These are phyloP conservation scores for Tirmania nivea DNA, from an alignment of 495 filamentous ascomycete species.

Conservation along the genomic window DNA sequence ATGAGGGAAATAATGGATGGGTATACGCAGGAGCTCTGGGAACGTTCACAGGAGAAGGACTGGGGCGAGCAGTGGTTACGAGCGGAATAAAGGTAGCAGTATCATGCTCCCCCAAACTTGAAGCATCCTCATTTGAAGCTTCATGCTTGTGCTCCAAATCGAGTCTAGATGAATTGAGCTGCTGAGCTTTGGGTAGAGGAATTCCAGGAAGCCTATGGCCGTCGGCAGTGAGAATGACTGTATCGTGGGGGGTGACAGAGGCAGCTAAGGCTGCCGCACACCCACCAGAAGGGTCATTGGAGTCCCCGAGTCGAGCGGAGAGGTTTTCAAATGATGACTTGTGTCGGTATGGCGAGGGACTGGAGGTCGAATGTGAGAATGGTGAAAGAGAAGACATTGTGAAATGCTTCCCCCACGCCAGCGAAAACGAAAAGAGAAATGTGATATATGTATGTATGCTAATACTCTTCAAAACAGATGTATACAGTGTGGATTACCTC, in stretches of 20 bases:
- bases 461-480: no score
- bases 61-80: no score
- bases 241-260: slow-evolving; percentile 46
- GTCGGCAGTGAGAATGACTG: slow-evolving; percentile 44
- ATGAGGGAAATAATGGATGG: slow-evolving; percentile 69
- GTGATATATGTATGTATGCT: no score
- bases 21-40: slow-evolving; percentile 36
- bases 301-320: no score
- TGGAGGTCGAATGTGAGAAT: no score
- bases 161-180: slow-evolving; percentile 29
- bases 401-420: no score
- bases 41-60: not conserved
- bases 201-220: slow-evolving; percentile 43
- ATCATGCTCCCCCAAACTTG: slow-evolving; percentile 1
- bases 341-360: no score
- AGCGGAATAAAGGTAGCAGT: not conserved
- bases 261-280: slow-evolving; percentile 30
- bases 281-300: no score
- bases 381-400: no score
- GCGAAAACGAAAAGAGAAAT: no score
- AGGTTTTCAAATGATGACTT: no score
- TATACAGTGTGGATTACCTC: no score
- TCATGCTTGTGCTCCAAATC: slow-evolving; percentile 18
- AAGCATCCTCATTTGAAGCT: not conserved
- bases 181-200: slow-evolving; percentile 40